A percentile compares a stretch with the other conserved stretches of the same genome.
phyloP scores from a whole-genome alignment of 371 early-diverging fungal genomes.

The Massospora cicadina region DNA sequence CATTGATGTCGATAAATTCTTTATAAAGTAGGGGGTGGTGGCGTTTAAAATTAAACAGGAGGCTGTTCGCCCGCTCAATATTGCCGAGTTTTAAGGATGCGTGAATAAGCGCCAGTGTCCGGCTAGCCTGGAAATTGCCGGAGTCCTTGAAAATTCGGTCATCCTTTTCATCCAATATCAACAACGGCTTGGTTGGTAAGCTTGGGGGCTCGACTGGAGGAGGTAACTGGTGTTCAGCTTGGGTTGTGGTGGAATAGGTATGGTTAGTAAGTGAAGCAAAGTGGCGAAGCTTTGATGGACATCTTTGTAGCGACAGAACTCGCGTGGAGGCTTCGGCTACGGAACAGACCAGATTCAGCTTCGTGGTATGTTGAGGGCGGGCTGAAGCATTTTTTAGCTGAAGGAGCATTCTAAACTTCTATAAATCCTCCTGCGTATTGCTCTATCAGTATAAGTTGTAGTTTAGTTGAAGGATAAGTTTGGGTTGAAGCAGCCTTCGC shows the following conservation, averaged over 20 bases:
- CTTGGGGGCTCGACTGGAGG: neutral
- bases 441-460: too few species aligned
- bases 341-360: neutral
- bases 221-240: neutral
- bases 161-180: neutral
- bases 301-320: neutral
- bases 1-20: slow-evolving; percentile 39
- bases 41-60: slow-evolving; percentile 46
- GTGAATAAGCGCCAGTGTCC: slow-evolving; percentile 36
- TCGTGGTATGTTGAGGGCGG: neutral
- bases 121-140: neutral
- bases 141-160: neutral
- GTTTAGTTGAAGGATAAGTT: too few species aligned
- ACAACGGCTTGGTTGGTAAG: neutral
- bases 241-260: neutral
- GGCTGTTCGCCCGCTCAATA: slow-evolving; percentile 53
- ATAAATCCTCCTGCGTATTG: too few species aligned
- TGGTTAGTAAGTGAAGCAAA: neutral
- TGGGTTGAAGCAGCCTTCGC: too few species aligned
- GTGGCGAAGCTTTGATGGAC: neutral
- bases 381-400: neutral
- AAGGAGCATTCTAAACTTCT: neutral
- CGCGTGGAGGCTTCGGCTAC: neutral
- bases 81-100: slow-evolving; percentile 58
- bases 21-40: slow-evolving; percentile 47